Evolutionary conservation across 2,329 filamentous ascomycete species (phyloP).

Genomic region (Cercospora janseana): DNA sequence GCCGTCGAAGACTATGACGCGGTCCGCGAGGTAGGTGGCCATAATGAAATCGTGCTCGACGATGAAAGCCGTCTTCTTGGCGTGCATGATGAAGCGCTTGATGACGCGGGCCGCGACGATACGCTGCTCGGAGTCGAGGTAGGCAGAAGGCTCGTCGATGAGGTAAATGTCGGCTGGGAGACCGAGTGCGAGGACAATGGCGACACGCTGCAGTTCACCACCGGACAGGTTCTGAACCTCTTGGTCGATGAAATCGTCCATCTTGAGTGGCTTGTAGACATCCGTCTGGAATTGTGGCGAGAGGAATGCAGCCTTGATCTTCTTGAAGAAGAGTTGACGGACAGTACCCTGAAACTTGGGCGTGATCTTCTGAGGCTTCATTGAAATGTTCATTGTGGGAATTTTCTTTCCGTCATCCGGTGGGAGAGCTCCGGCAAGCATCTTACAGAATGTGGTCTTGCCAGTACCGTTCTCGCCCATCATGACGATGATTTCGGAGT

Average conservation of each 20-base stretch:
- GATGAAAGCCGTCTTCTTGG: slow-evolving; percentile 98
- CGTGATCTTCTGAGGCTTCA: slow-evolving; percentile 99
- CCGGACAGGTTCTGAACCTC: slow-evolving; percentile 98
- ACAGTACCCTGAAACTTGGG: slow-evolving; percentile 97
- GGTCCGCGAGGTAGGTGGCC: slow-evolving; percentile 78
- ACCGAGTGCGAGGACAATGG: slow-evolving; percentile 94
- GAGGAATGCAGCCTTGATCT: slow-evolving; percentile 95
- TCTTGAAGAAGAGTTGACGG: slow-evolving; percentile 98
- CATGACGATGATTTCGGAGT: slow-evolving; percentile 99
- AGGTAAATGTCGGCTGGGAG: slow-evolving; percentile 96
- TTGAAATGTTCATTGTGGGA: slow-evolving; percentile 93
- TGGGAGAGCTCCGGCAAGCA: slow-evolving; percentile 89
- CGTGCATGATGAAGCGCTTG: slow-evolving; percentile 99
- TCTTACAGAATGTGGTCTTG: slow-evolving; percentile 97
- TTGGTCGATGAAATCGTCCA: slow-evolving; percentile 99
- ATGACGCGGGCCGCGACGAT: slow-evolving; percentile 96
- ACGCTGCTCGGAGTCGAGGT: slow-evolving; percentile 98
- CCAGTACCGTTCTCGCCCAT: slow-evolving; percentile 99
- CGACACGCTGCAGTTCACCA: slow-evolving; percentile 98
- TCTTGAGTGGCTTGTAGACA: slow-evolving; percentile 98
- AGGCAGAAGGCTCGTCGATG: slow-evolving; percentile 95
- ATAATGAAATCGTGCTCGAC: slow-evolving; percentile 99
- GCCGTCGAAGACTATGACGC: slow-evolving; percentile 98
- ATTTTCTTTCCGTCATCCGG: slow-evolving; percentile 77
- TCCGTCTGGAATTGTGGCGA: slow-evolving; percentile 99